phyloP scores from a whole-genome alignment of 1,139 yeast genomes.

The Kurtzmaniella quercitrusa region DNA sequence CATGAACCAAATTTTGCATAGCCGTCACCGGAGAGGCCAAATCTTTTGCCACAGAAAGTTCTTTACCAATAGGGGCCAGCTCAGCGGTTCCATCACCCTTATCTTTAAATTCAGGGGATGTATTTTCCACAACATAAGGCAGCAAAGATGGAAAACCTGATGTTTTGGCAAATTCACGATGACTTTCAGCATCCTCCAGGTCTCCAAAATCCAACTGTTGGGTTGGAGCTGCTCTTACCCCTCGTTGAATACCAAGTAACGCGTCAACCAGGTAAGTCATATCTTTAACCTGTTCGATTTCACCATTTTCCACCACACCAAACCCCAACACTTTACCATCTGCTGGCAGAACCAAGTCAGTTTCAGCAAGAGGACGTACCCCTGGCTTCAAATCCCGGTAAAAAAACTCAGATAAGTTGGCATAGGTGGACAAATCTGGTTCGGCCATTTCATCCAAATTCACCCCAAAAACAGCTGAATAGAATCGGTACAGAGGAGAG shows the following conservation, averaged over 20 bases:
- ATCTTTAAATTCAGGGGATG: slow-evolving; percentile 34
- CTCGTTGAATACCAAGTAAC: slow-evolving; percentile 62
- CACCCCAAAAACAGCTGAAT: slow-evolving; percentile 80
- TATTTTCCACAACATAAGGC: background rate
- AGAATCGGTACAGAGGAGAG: slow-evolving; percentile 74
- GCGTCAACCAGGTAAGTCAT: slow-evolving; percentile 90
- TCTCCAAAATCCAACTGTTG: slow-evolving; percentile 44
- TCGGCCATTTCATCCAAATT: slow-evolving; percentile 87
- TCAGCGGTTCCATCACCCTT: slow-evolving; percentile 54
- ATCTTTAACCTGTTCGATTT: slow-evolving; percentile 96
- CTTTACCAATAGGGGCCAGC: slow-evolving; percentile 32
- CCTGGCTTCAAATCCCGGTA: slow-evolving; percentile 80
- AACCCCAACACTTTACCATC: slow-evolving; percentile 88
- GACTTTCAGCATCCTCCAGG: slow-evolving; percentile 26
- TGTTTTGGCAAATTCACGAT: slow-evolving; percentile 70
- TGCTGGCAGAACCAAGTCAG: slow-evolving; percentile 80
- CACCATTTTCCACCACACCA: slow-evolving; percentile 79
- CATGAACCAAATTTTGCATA: slow-evolving; percentile 13
- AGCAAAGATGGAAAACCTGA: slow-evolving; percentile 61
- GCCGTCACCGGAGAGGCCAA: slow-evolving; percentile 32
- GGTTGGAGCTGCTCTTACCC: slow-evolving; percentile 57
- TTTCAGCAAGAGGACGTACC: slow-evolving; percentile 68
- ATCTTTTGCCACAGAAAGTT: slow-evolving; percentile 40
- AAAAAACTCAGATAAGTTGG: slow-evolving; percentile 86
- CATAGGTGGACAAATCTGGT: slow-evolving; percentile 68